phyloP scores from a whole-genome alignment of 176 grass and related monocot species.

The Eragrostis curvula region DNA sequence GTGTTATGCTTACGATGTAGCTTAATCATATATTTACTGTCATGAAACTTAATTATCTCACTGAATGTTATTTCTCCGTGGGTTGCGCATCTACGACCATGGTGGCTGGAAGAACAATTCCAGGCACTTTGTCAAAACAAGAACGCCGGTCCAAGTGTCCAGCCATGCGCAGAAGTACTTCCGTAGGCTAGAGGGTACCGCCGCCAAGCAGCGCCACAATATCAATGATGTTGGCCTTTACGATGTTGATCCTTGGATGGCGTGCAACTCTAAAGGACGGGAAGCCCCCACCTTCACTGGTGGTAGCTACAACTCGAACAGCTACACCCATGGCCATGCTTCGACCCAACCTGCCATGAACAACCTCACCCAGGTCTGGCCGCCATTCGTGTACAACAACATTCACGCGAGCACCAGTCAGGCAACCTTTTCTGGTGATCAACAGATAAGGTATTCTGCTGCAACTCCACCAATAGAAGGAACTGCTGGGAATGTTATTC shows the following conservation, averaged over 20 bases:
- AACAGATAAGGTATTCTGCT: background rate
- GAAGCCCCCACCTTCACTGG: background rate
- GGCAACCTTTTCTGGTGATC: background rate
- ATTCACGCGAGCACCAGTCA: background rate
- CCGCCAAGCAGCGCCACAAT: background rate
- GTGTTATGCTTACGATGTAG: too few species aligned
- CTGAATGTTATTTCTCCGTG: slow-evolving; percentile 15
- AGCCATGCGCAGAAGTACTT: slow-evolving; percentile 44
- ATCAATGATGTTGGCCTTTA: background rate
- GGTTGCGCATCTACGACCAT: background rate
- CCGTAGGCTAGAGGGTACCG: background rate
- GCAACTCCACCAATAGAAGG: background rate
- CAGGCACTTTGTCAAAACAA: slow-evolving; percentile 9
- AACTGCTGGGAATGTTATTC: too few species aligned
- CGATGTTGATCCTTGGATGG: background rate
- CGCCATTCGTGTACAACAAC: background rate
- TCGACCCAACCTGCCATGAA: background rate
- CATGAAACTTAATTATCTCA: too few species aligned
- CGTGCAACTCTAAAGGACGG: background rate
- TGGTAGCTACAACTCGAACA: background rate
- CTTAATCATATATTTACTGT: too few species aligned
- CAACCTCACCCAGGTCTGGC: background rate
- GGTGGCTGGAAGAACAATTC: slow-evolving; percentile 31
- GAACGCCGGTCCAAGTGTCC: background rate
- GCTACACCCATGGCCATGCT: background rate